A percentile compares a stretch with the other conserved stretches of the same genome.
These are phyloP conservation scores for Thelonectria blattea DNA, from an alignment of 2,329 filamentous ascomycete genomes.

Conservation along the genomic window DNA sequence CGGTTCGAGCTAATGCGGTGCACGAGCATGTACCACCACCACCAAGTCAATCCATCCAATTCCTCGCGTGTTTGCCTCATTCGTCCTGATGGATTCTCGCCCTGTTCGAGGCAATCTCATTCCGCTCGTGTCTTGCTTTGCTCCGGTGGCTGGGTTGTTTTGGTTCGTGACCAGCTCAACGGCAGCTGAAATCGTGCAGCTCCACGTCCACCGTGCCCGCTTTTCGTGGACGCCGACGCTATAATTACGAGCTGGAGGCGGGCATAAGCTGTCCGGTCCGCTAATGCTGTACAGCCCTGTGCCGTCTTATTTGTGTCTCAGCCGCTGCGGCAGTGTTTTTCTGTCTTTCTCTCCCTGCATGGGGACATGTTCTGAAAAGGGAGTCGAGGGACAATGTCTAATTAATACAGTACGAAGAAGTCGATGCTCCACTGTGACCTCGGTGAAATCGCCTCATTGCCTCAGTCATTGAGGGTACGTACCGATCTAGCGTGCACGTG, in stretches of 20 bases:
- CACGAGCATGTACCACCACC: not conserved
- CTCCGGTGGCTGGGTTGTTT: slow-evolving; percentile 2
- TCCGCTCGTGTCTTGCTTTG: not conserved
- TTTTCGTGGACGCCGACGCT: slow-evolving; percentile 1
- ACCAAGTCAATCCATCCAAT: too few relatives aligned
- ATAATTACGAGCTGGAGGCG: slow-evolving; percentile 11
- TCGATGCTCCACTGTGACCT: too few relatives aligned
- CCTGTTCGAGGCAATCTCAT: not conserved
- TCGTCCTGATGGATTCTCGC: not conserved
- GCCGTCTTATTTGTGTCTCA: not conserved
- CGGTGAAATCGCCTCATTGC: not conserved
- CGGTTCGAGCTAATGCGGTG: not conserved
- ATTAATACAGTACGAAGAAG: too few relatives aligned
- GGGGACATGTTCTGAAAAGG: not conserved
- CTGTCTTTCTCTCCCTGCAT: not conserved
- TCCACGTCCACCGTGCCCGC: not conserved
- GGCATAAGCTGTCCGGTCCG: slow-evolving; percentile 4
- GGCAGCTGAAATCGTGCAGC: not conserved
- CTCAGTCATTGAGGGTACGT: not conserved
- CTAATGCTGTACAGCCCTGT: not conserved
- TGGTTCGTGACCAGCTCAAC: slow-evolving; percentile 1
- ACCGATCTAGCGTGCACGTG: slow-evolving; percentile 27
- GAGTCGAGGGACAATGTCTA: too few relatives aligned
- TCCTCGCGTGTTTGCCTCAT: not conserved
- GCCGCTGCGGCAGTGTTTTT: not conserved